Base-by-base conservation (phyloP, 2,329 filamentous ascomycete genomes). In the Colletotrichum sp. region DNA sequence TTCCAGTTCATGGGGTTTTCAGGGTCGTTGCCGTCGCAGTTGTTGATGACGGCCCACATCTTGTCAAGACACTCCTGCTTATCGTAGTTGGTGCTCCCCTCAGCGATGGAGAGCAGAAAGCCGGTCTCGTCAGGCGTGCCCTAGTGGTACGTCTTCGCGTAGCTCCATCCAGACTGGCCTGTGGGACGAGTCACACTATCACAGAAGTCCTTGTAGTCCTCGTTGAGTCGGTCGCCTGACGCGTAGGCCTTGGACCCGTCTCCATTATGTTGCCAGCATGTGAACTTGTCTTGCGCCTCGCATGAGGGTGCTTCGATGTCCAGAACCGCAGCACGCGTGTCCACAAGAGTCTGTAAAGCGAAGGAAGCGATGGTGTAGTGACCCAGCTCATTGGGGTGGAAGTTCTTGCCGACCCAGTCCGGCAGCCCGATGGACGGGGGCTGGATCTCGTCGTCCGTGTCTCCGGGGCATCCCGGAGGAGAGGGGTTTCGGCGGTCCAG, bases 1-100 rank as follows among this genome's bases (percentile, higher is more conserved):
- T 82, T 82, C 81, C 79, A 83, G 78, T 83, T 81, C 77, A 83
- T 77, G 12, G 80, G 79, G 76, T 82, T 83, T 18, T 80, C 67
- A 3, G 72, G 66, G 58, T 79, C 78, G 61, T 78, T 77, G 48
- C 75, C 75, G 77, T 84, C 81, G 74, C 82, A 83, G 57, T 77
- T 73, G 72, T 83, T 76, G 73, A 84, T 80, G 63, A 83, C 78
- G 38, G 68, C 60, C 6, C 65, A 26, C 21, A 79, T 52, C n/a
- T 71, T 65, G 4, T 80, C 80, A 55, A 78, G 71, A 68, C 80
- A 81, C 71, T 76, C n/a, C 21, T 75, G 24, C 68, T 78, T 74
- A 73, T 78, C 71, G 34, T 76, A 79, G 34, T 70, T 69, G 18
- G 68, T 55, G 30, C 24, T 70, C 26, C 75, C 68, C 32, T 21